Conservation (phyloP, 1,139 yeast genomes). For the Suhomyces taliae region DNA sequence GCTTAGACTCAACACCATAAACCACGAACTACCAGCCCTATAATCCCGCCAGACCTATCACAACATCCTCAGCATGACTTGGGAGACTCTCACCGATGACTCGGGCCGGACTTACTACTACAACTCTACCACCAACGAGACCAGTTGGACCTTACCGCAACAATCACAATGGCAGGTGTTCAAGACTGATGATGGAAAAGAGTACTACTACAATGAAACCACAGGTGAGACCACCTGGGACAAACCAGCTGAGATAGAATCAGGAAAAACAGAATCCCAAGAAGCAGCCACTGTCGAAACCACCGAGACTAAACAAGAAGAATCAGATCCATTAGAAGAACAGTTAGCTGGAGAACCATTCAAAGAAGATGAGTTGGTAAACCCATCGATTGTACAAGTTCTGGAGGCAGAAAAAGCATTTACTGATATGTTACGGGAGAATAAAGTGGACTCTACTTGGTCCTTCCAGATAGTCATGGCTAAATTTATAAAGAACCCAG, state of each 20-base stretch:
- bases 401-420: conserved; percentile 49
- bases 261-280: not conserved
- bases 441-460: conserved; percentile 71
- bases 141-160: conserved; percentile 83
- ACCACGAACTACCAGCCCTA: not conserved
- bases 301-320: conserved; percentile 2
- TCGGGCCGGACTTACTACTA: conserved; percentile 74
- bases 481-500: conserved; percentile 55
- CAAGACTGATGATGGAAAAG: conserved; percentile 65
- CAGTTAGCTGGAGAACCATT: conserved; percentile 13
- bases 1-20: not conserved
- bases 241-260: conserved; percentile 50
- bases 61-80: conserved; percentile 20
- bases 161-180: conserved; percentile 66
- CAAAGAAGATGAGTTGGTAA: conserved; percentile 12
- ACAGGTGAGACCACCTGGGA: conserved; percentile 83
- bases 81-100: conserved; percentile 68
- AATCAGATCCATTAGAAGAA: conserved; percentile 10
- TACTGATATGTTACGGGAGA: conserved; percentile 49
- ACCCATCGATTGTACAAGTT: conserved; percentile 17
- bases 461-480: conserved; percentile 69
- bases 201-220: conserved; percentile 67
- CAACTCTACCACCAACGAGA: conserved; percentile 61
- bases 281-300: not conserved
- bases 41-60: not conserved